phyloP scores from a whole-genome alignment of 148 eudicot species.

The Fagopyrum tataricum region DNA sequence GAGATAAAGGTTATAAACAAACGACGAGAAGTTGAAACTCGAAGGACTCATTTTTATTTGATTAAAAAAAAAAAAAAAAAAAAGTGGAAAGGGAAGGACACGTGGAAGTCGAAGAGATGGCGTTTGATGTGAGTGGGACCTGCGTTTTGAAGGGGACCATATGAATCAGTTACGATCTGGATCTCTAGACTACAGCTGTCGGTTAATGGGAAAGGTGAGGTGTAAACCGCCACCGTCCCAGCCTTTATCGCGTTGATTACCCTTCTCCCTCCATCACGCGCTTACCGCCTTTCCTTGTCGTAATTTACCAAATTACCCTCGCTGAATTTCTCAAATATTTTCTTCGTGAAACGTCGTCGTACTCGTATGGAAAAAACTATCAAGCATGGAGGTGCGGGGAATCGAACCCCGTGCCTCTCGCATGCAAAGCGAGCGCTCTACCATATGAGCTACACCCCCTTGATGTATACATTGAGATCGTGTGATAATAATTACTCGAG shows the following conservation, averaged over 20 bases:
- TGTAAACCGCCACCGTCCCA: not conserved
- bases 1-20: not conserved
- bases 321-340: too few relatives aligned
- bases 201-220: not conserved
- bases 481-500: too few relatives aligned
- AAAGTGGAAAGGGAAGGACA: not conserved
- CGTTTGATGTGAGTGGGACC: not conserved
- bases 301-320: too few relatives aligned
- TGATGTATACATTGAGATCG: too few relatives aligned
- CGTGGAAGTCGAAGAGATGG: not conserved
- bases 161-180: not conserved
- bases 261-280: too few relatives aligned
- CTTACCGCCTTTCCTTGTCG: too few relatives aligned
- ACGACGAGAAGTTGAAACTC: slow-evolving; percentile 2
- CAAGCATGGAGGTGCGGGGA: slow-evolving; percentile 79
- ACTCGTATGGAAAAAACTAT: too few relatives aligned
- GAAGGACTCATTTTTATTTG: not conserved
- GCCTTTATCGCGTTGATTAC: not conserved
- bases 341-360: too few relatives aligned
- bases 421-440: slow-evolving; percentile 89
- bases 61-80: not conserved
- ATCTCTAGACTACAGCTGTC: not conserved
- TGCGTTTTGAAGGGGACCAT: not conserved
- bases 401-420: slow-evolving; percentile 94
- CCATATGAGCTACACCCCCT: slow-evolving; percentile 81